Evolutionary conservation across 225 moss, liverwort and hornwort species (phyloP).

Genomic region (Anthoceros angustus): DNA sequence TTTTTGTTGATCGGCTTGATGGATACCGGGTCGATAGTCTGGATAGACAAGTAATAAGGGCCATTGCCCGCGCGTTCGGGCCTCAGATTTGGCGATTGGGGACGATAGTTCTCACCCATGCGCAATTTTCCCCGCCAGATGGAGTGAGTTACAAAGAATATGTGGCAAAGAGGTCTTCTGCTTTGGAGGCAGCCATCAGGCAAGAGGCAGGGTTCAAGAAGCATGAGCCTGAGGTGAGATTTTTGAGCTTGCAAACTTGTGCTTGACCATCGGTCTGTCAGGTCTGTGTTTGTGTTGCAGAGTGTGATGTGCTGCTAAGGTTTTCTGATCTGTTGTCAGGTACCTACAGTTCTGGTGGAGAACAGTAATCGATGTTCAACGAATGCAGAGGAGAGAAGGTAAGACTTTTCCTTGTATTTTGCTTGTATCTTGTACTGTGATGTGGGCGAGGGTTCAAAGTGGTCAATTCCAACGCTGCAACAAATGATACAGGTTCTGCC

Average conservation of each 20-base stretch:
- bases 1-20: slow-evolving; percentile 91
- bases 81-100: slow-evolving; percentile 81
- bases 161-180: slow-evolving; percentile 59
- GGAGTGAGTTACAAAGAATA: slow-evolving; percentile 74
- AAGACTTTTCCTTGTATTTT: neutral
- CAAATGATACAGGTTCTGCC: slow-evolving; percentile 50
- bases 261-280: neutral
- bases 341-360: slow-evolving; percentile 70
- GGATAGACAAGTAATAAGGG: slow-evolving; percentile 86
- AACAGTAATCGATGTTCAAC: slow-evolving; percentile 85
- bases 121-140: slow-evolving; percentile 81
- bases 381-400: slow-evolving; percentile 83
- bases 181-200: slow-evolving; percentile 68
- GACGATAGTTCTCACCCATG: slow-evolving; percentile 71
- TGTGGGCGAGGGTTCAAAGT: neutral
- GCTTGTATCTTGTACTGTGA: neutral
- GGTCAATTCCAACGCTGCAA: neutral
- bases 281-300: neutral
- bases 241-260: slow-evolving; percentile 5
- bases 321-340: slow-evolving; percentile 18
- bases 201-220: slow-evolving; percentile 84
- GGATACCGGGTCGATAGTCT: slow-evolving; percentile 95
- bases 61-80: slow-evolving; percentile 76
- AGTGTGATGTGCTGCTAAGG: too few species aligned
- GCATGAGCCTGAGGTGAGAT: slow-evolving; percentile 28